A percentile compares a stretch with the other conserved stretches of the same genome.
These are phyloP conservation scores for Populus tomentosa DNA, from an alignment of 441 rosid genomes.

Conservation along the genomic window DNA sequence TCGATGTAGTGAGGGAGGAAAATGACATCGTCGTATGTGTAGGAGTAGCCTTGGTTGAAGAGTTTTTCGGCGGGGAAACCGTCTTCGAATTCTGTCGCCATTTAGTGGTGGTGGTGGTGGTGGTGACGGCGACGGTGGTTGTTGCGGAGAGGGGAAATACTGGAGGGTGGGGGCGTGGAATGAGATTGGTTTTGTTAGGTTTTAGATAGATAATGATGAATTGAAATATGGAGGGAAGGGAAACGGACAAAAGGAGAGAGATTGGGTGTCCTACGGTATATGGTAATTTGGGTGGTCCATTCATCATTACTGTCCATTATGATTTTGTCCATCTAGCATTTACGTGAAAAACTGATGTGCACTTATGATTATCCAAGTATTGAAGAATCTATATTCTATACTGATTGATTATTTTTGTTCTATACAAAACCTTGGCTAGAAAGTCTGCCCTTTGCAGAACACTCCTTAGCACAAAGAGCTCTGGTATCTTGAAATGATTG, in stretches of 20 bases:
- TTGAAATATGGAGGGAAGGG: background rate
- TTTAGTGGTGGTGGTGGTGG: background rate
- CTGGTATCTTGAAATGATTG: too few relatives aligned
- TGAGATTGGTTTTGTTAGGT: background rate
- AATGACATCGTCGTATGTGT: slow-evolving; percentile 86
- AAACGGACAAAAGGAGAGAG: background rate
- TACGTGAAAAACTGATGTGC: too few relatives aligned
- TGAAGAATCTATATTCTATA: too few relatives aligned
- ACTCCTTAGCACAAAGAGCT: too few relatives aligned
- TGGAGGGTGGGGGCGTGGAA: background rate
- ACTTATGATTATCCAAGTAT: too few relatives aligned
- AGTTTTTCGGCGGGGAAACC: slow-evolving; percentile 58
- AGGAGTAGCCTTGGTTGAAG: slow-evolving; percentile 71
- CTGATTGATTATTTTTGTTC: too few relatives aligned
- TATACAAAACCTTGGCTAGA: too few relatives aligned
- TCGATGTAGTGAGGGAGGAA: slow-evolving; percentile 87
- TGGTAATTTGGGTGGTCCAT: background rate
- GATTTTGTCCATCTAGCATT: too few relatives aligned
- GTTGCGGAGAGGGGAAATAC: background rate
- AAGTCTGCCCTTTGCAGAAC: too few relatives aligned
- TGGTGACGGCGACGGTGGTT: background rate
- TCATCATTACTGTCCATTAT: background rate
- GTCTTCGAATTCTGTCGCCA: slow-evolving; percentile 39
- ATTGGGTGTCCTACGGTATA: background rate
- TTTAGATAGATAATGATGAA: background rate